Conservation (phyloP, 2,329 filamentous ascomycete genomes). For the Fusarium falciforme region DNA sequence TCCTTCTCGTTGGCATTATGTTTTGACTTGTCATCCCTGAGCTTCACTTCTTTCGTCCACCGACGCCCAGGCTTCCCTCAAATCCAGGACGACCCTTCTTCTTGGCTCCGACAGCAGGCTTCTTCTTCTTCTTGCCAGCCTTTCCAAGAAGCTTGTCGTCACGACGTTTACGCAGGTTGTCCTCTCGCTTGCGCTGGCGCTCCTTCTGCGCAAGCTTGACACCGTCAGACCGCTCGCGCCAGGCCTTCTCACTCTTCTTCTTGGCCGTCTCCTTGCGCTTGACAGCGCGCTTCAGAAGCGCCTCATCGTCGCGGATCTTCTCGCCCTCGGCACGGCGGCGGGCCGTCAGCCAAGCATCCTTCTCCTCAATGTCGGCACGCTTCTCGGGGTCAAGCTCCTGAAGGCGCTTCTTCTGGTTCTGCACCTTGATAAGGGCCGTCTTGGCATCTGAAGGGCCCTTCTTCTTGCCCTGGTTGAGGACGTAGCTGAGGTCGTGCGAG, state of each 20-base stretch:
- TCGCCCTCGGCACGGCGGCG: conserved; percentile 91
- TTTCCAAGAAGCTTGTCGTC: conserved; percentile 76
- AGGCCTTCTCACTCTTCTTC: conserved; percentile 91
- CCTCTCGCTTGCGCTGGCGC: conserved; percentile 84
- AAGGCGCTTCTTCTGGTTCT: conserved; percentile 87
- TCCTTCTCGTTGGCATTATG: conserved; percentile 4
- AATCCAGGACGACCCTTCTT: conserved; percentile 72
- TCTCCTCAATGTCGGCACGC: conserved; percentile 87
- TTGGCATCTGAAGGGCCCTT: conserved; percentile 88
- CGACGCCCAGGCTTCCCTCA: conserved; percentile 73
- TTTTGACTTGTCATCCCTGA: background rate
- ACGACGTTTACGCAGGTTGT: conserved; percentile 78
- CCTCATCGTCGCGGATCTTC: conserved; percentile 87
- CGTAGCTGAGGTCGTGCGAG: conserved; percentile 77
- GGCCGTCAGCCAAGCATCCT: conserved; percentile 93
- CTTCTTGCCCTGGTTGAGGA: conserved; percentile 66
- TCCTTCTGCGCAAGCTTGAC: conserved; percentile 82
- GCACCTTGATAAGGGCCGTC: conserved; percentile 84
- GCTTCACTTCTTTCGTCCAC: conserved; percentile 60
- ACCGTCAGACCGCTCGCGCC: conserved; percentile 78
- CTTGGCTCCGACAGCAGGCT: conserved; percentile 47
- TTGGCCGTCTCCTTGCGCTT: conserved; percentile 93
- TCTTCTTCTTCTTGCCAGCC: conserved; percentile 69
- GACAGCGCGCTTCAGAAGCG: conserved; percentile 89
- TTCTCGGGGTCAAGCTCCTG: conserved; percentile 81